Conservation (phyloP, 1,139 yeast genomes). For the Yarrowia galli region DNA sequence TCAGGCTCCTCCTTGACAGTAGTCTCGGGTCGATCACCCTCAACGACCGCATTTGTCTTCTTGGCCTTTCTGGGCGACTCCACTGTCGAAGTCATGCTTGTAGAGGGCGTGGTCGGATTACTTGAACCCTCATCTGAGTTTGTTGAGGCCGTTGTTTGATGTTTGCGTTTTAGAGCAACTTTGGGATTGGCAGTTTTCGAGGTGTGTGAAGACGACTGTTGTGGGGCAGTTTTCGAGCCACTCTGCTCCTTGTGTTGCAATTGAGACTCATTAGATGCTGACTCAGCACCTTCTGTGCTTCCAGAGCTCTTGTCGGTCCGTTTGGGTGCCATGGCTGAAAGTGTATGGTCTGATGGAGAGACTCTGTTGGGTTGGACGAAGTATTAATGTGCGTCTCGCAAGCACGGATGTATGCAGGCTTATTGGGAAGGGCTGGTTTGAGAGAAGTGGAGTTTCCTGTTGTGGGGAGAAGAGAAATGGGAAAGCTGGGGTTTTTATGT, state of each 20-base stretch:
- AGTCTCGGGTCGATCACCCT: neutral
- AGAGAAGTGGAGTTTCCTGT: too few species aligned
- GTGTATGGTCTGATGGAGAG: slow-evolving; percentile 10
- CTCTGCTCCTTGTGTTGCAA: neutral
- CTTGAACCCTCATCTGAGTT: neutral
- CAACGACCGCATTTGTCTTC: slow-evolving; percentile 16
- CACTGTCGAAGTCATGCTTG: neutral
- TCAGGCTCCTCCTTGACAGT: slow-evolving; percentile 19
- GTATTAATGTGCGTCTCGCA: too few species aligned
- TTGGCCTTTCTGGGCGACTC: slow-evolving; percentile 24
- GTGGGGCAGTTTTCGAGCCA: neutral
- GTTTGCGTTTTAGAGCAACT: slow-evolving; percentile 32
- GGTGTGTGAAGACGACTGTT: neutral
- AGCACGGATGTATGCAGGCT: too few species aligned
- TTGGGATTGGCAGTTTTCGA: neutral
- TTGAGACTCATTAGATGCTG: neutral
- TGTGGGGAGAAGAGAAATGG: too few species aligned
- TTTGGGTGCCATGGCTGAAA: neutral
- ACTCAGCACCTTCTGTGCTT: neutral
- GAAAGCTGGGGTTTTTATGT: too few species aligned
- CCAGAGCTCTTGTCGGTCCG: neutral
- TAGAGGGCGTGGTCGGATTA: neutral
- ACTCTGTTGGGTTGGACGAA: neutral
- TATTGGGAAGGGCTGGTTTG: too few species aligned
- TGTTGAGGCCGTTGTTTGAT: neutral